Conservation (phyloP, 805 yeast genomes). For the Kodamaea restingae region DNA sequence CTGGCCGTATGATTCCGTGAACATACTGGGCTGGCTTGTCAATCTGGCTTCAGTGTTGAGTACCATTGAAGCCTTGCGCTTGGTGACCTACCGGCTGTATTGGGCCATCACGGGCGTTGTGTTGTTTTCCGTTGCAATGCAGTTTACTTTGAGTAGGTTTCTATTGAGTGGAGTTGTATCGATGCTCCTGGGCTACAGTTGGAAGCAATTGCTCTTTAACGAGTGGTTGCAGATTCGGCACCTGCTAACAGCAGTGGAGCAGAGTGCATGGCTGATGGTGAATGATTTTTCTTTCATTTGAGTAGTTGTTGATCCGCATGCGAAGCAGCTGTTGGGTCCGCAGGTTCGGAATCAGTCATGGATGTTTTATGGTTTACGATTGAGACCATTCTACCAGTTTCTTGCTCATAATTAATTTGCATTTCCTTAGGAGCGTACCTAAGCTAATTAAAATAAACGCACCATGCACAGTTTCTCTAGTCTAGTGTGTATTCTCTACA, state of each 20-base stretch:
- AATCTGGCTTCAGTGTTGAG: constrained; percentile 57
- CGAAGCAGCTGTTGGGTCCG: too few relatives aligned
- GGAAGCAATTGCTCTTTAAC: constrained; percentile 19
- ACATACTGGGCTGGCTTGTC: constrained; percentile 57
- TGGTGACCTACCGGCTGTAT: constrained; percentile 19
- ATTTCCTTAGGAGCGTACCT: too few relatives aligned
- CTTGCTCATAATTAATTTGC: too few relatives aligned
- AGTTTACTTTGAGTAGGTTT: constrained; percentile 13
- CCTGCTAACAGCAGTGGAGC: neutral
- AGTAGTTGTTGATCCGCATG: too few relatives aligned
- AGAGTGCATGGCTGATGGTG: neutral
- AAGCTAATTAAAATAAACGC: too few relatives aligned
- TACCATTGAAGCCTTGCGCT: constrained; percentile 54
- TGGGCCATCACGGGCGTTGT: constrained; percentile 14
- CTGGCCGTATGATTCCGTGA: constrained; percentile 88
- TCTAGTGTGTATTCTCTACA: too few relatives aligned
- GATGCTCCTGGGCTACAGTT: constrained; percentile 11
- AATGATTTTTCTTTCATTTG: neutral
- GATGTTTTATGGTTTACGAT: too few relatives aligned
- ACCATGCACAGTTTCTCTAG: too few relatives aligned
- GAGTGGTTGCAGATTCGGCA: constrained; percentile 4
- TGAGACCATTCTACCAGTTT: too few relatives aligned
- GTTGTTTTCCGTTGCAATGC: constrained; percentile 14
- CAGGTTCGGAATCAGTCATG: too few relatives aligned
- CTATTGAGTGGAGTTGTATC: constrained; percentile 14